Evolutionary conservation across 2,329 filamentous ascomycete genomes (phyloP), one percentile per base, ranked within the genome.

Genomic region (Annulohypoxylon truncatum): DNA sequence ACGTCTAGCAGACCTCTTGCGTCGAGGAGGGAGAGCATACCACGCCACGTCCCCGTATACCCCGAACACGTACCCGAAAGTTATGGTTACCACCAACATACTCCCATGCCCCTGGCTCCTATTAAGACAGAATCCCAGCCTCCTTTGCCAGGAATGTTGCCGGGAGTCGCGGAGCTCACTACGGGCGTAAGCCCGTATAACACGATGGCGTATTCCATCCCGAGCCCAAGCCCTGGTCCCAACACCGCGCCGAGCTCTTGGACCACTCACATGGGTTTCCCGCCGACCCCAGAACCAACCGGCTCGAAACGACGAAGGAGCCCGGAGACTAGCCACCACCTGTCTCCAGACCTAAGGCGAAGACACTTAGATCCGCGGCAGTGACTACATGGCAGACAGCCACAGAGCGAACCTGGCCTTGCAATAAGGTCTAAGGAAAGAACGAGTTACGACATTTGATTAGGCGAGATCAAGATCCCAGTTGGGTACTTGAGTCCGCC

Each of bases 141-240:
- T 6, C 75, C 78, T 26, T 77, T 78, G n/a, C 78, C 78, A 4
- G 83, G 80, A 0, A 79, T 85, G 66, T 79, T 90, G n/a, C 88
- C 88, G 1, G 84, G 87, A 53, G 82, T 90, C 13, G 84, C 85
- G 33, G 88, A 90, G 74, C 82, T 90, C 71, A 90, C 88, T 1
- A 90, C 87, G 0, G 88, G 88, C 10, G 81, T 89, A 29, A 88
- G 84, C 68, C 85, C 87, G 0, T 90, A 89, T 74, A 85, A 80
- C 68, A 85, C 85, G n/a, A 84, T 85, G 38, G 84, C 85, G 0
- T 87, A 86, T 72, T 79, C 79, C 28, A 75, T 78, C 6, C 77
- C 81, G 2, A 80, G 74, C 38, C 76, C 76, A 47, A 79, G 80
- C 65, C 76, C 78, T 24, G 73, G 78, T 26, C 73, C 80, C 61